Conservation (phyloP, 2,329 filamentous ascomycete genomes). For the Alternaria novae-zelandiae region DNA sequence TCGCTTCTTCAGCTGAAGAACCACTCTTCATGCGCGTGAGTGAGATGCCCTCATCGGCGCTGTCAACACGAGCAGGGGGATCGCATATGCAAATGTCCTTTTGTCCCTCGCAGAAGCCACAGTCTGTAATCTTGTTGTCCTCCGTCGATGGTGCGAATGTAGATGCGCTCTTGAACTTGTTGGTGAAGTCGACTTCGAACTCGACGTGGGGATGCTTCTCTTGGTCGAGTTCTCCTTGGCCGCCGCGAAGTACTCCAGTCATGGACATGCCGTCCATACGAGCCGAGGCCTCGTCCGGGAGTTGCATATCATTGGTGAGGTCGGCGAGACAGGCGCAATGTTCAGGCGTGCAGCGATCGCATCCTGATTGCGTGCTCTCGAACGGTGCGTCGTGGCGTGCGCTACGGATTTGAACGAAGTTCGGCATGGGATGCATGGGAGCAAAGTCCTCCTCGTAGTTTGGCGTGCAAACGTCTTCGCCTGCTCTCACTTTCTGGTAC, state of each 20-base stretch:
- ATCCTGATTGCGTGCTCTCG: constrained; percentile 23
- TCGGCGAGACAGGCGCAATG: constrained; percentile 44
- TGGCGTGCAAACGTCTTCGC: background rate
- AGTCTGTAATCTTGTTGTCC: constrained; percentile 27
- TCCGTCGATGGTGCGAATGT: constrained; percentile 25
- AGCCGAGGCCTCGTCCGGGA: constrained; percentile 12
- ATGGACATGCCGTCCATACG: constrained; percentile 29
- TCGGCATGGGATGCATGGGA: background rate
- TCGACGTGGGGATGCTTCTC: constrained; percentile 6
- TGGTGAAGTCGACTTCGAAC: constrained; percentile 45
- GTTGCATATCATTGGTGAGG: constrained; percentile 28
- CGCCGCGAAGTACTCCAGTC: constrained; percentile 21
- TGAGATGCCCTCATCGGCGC: constrained; percentile 19
- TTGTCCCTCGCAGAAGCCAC: constrained; percentile 43
- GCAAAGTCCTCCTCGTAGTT: background rate
- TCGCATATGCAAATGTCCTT: constrained; percentile 41
- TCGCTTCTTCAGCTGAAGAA: constrained; percentile 5
- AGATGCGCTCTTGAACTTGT: constrained; percentile 20
- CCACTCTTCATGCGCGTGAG: constrained; percentile 5
- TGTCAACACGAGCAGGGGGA: constrained; percentile 18
- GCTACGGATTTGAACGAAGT: background rate
- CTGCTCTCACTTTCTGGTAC: background rate
- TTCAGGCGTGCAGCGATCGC: constrained; percentile 38
- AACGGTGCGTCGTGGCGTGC: background rate
- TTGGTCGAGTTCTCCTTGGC: constrained; percentile 4